Conservation (phyloP, 169 alveolate species). For the Plasmodium sp. region DNA sequence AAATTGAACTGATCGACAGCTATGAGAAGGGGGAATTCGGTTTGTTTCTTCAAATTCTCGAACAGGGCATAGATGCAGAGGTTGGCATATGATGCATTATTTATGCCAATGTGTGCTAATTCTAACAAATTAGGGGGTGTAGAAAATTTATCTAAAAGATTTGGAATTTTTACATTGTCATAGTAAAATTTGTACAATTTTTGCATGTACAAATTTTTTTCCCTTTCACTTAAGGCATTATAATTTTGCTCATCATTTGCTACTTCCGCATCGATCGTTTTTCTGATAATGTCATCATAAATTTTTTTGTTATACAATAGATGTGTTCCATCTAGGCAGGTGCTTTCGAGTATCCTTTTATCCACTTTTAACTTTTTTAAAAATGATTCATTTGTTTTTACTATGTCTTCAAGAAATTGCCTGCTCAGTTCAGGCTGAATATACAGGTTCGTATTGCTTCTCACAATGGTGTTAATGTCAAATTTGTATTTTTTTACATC, state of each 20-base stretch:
- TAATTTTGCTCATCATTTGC: slow-evolving; percentile 75
- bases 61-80: slow-evolving; percentile 82
- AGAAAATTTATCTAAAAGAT: slow-evolving; percentile 77
- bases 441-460: slow-evolving; percentile 84
- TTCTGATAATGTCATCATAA: slow-evolving; percentile 80
- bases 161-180: slow-evolving; percentile 37
- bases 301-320: slow-evolving; percentile 78
- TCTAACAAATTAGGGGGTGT: slow-evolving; percentile 78
- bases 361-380: slow-evolving; percentile 69
- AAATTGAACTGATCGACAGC: slow-evolving; percentile 70
- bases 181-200: slow-evolving; percentile 55
- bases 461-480: slow-evolving; percentile 82
- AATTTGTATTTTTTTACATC: slow-evolving; percentile 79
- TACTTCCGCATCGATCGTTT: slow-evolving; percentile 80
- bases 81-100: slow-evolving; percentile 82
- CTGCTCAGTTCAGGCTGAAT: slow-evolving; percentile 86
- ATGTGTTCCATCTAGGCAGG: slow-evolving; percentile 85
- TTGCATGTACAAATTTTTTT: slow-evolving; percentile 23
- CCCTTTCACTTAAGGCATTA: slow-evolving; percentile 63
- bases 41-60: slow-evolving; percentile 85
- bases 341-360: slow-evolving; percentile 61
- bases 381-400: slow-evolving; percentile 75
- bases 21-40: slow-evolving; percentile 78
- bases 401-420: slow-evolving; percentile 79
- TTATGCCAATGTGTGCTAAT: slow-evolving; percentile 80